Evolutionary conservation across 1,284 basidiomycete species (phyloP).

Genomic region (Pulveroboletus sp.): DNA sequence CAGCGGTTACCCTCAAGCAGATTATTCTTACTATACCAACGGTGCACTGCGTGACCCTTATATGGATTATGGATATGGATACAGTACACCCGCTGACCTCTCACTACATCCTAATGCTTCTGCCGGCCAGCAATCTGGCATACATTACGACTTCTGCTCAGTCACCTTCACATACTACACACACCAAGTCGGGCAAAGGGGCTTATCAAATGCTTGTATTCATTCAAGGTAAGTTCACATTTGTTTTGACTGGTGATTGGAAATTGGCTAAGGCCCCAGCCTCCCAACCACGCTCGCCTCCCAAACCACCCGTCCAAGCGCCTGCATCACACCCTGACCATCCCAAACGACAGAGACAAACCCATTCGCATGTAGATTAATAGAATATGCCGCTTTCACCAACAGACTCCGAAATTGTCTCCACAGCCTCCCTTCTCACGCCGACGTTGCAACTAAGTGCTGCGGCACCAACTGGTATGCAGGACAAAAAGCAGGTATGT

Average conservation of each 20-base stretch:
- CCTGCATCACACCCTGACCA: too few species aligned
- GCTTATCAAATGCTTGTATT: too few species aligned
- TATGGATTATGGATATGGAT: constrained; percentile 53
- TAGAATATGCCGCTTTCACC: too few species aligned
- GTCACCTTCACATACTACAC: constrained; percentile 45
- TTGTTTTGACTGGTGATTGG: too few species aligned
- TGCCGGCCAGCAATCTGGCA: constrained; percentile 46
- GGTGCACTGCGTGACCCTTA: constrained; percentile 44
- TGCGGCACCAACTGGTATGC: constrained; percentile 39
- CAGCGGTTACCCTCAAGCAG: constrained; percentile 47
- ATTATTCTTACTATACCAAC: constrained; percentile 56
- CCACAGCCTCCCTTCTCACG: constrained; percentile 39
- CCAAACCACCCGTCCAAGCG: too few species aligned
- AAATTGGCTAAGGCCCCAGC: too few species aligned
- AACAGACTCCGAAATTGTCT: too few species aligned
- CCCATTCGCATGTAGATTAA: too few species aligned
- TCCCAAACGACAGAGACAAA: too few species aligned
- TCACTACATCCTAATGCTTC: constrained; percentile 48
- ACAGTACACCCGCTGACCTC: constrained; percentile 47
- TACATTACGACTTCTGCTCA: constrained; percentile 56
- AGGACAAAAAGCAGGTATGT: constrained; percentile 63
- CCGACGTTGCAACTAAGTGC: constrained; percentile 43
- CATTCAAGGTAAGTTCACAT: too few species aligned
- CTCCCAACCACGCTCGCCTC: too few species aligned
- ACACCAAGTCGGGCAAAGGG: too few species aligned